Conservation (phyloP, 2,329 filamentous ascomycete species). For the Sarocladiaceae sp. region DNA sequence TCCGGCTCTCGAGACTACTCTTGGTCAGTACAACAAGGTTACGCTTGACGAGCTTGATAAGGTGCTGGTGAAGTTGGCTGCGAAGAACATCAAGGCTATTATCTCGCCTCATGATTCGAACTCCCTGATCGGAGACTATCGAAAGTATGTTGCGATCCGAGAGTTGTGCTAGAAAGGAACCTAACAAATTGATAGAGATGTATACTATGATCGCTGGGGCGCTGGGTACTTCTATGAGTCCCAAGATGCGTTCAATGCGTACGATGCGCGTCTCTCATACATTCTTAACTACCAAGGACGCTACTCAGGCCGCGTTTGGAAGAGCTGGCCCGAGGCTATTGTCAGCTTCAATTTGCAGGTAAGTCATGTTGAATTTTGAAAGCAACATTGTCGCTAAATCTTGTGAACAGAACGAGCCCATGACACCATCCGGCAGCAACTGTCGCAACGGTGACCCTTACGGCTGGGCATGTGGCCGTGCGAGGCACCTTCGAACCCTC, state of each 20-base stretch:
- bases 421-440: conserved; percentile 18
- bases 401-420: conserved; percentile 25
- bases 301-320: conserved; percentile 25
- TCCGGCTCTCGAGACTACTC: conserved; percentile 14
- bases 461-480: conserved; percentile 27
- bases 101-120: conserved; percentile 12
- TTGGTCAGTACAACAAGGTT: conserved; percentile 16
- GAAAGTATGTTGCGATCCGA: conserved; percentile 5
- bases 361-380: background rate
- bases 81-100: conserved; percentile 11
- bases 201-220: conserved; percentile 14
- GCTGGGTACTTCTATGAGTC: conserved; percentile 23
- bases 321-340: conserved; percentile 26
- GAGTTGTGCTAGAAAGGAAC: background rate
- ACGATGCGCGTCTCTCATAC: conserved; percentile 23
- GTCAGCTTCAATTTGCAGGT: conserved; percentile 25
- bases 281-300: conserved; percentile 27
- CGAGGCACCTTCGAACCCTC: conserved; percentile 17
- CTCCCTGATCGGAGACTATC: conserved; percentile 10
- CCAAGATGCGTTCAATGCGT: conserved; percentile 23
- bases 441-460: conserved; percentile 18
- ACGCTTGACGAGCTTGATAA: conserved; percentile 13
- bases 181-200: background rate
- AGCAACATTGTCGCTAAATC: background rate
- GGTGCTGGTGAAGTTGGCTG: conserved; percentile 10